Evolutionary conservation across 306 rosid genomes (phyloP), one percentile per base, ranked within the genome.

Genomic region (Amphicarpaea edgeworthii): DNA sequence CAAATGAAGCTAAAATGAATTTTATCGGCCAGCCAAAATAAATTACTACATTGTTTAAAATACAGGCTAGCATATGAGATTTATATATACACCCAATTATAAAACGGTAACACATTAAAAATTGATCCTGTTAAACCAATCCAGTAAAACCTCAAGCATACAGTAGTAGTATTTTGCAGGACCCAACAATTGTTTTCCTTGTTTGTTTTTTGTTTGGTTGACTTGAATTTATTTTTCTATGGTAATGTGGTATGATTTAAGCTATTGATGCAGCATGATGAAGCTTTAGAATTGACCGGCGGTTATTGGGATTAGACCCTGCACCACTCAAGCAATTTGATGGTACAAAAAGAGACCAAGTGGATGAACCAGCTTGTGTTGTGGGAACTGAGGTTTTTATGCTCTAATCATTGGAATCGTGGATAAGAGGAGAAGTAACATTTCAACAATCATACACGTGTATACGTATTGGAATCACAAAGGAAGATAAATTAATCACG

Each of bases 321-420:
- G 26, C 75, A 23, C 68, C 69, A 70, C 70, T 73, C 19, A 19
- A 45, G 11, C 61, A 74, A 60, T 42, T 81, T 81, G 85, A 79
- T 37, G 82, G 65, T 46, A 50, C 61, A 45, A 21, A 21, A 20
- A 42, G 58, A 40, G 68, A 77, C 74, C 57, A 62, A 69, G 78
- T 80, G 76, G 85, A 57, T 14, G 24, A 50, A 55, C 12, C 83
- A 68, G 65, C 14, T 59, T 47, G 58, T 8, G 20, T 59, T 47
- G 58, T 8, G 20, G 61, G 30, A 71, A 43, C 37, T 24, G 57
- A 61, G 75, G 79, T 70, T 73, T 70, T 42, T 81, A 75, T 73
- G 85, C 77, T 49, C 49, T 60, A 58, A 78, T 74, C 21, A 77
- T 77, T 71, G 14, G 26, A 9, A 63, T 34, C n/a, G 11, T 21